A percentile compares a stretch with the other conserved stretches of the same genome.
Conservation (phyloP, 306 rosid genomes). For the Mucuna pruriens region DNA sequence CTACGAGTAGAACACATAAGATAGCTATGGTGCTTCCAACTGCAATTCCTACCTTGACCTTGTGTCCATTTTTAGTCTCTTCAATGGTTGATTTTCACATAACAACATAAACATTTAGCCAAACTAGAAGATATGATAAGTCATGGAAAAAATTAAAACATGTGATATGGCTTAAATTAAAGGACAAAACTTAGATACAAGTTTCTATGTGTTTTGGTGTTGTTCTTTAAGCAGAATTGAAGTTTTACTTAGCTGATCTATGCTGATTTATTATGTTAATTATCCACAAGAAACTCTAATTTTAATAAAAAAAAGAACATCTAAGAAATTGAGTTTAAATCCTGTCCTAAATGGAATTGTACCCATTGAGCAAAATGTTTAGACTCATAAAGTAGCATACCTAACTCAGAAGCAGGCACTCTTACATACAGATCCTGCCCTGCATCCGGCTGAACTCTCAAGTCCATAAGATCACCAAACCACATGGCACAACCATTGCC, state of each 20-base stretch:
- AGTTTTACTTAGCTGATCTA: too few relatives aligned
- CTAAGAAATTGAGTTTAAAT: background rate
- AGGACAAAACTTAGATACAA: too few relatives aligned
- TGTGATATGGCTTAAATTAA: background rate
- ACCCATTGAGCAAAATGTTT: too few relatives aligned
- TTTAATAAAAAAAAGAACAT: too few relatives aligned
- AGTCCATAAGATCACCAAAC: conserved; percentile 48
- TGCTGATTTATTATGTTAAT: too few relatives aligned
- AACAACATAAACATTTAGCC: background rate
- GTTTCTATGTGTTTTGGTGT: too few relatives aligned
- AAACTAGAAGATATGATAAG: background rate
- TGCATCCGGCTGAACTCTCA: conserved; percentile 39
- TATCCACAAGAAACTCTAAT: too few relatives aligned
- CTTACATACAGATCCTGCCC: conserved; percentile 59
- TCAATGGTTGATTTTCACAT: conserved; percentile 5
- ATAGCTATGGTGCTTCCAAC: background rate
- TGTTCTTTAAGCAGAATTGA: too few relatives aligned
- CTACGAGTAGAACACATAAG: background rate
- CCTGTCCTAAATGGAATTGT: background rate
- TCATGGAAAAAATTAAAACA: background rate
- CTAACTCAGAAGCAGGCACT: conserved; percentile 18
- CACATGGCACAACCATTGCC: conserved; percentile 46
- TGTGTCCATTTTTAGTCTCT: conserved; percentile 9
- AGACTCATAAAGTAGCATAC: background rate
- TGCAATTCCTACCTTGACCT: conserved; percentile 14